phyloP scores from a whole-genome alignment of 2,329 filamentous ascomycete species.

The Simplicillium sp. region DNA sequence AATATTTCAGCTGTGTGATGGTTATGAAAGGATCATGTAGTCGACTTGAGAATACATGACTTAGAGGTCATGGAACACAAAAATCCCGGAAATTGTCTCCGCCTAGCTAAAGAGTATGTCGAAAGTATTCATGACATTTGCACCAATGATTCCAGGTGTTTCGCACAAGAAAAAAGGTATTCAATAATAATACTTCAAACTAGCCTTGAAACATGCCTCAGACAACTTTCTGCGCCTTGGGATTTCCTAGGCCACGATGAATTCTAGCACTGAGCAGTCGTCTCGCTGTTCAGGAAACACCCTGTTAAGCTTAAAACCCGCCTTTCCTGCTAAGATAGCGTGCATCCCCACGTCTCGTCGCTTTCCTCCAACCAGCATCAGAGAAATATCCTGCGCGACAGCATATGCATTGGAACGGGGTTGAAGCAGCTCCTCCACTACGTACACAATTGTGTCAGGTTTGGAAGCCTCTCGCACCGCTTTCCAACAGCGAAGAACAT shows the following conservation, averaged over 20 bases:
- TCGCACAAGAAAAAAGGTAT: too few relatives aligned
- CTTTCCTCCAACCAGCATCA: slow-evolving; percentile 3
- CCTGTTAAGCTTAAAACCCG: neutral
- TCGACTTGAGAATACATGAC: too few relatives aligned
- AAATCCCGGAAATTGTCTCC: too few relatives aligned
- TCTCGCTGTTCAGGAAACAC: neutral
- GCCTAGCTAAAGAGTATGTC: too few relatives aligned
- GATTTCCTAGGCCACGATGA: neutral
- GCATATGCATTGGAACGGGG: neutral
- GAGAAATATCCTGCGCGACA: slow-evolving; percentile 1
- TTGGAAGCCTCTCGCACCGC: neutral
- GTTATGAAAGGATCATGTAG: too few relatives aligned
- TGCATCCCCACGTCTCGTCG: slow-evolving; percentile 1
- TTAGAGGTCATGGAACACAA: too few relatives aligned
- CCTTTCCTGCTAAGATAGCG: neutral
- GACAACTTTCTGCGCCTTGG: too few relatives aligned
- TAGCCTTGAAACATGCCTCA: too few relatives aligned
- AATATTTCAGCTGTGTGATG: too few relatives aligned
- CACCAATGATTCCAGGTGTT: too few relatives aligned
- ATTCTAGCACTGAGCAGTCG: slow-evolving; percentile 1
- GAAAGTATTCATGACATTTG: too few relatives aligned
- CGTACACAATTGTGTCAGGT: neutral
- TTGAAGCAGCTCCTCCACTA: slow-evolving; percentile 2
- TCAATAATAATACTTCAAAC: too few relatives aligned
- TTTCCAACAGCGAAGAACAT: neutral